Evolutionary conservation across 2,329 filamentous ascomycete species (phyloP).

Genomic region (Metarhizium anisopliae): DNA sequence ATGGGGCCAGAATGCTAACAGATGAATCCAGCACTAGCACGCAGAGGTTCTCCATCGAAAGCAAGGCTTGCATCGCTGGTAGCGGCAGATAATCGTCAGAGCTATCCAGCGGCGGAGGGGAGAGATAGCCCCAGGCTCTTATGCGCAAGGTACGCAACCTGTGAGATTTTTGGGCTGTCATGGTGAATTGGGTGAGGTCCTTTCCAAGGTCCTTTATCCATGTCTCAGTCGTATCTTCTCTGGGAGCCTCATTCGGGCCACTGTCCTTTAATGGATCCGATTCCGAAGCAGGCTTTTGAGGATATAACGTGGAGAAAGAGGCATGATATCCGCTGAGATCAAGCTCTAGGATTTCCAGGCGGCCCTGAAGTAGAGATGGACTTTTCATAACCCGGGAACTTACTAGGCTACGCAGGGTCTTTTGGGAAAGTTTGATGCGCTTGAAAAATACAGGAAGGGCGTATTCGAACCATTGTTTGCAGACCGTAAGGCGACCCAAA

Average conservation of each 20-base stretch:
- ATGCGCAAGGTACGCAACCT: conserved; percentile 8
- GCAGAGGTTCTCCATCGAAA: conserved; percentile 10
- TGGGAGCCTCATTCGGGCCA: neutral
- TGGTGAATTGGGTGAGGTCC: conserved; percentile 10
- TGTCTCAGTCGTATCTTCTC: neutral
- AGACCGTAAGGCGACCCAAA: conserved; percentile 9
- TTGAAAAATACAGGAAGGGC: conserved; percentile 8
- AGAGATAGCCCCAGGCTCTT: neutral
- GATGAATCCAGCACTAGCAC: conserved; percentile 10
- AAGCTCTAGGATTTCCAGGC: conserved; percentile 8
- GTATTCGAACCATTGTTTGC: conserved; percentile 13
- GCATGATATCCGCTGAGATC: conserved; percentile 3
- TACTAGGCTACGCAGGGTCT: conserved; percentile 5
- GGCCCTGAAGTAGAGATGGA: conserved; percentile 1
- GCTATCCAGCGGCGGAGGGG: conserved; percentile 1
- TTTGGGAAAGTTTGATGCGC: conserved; percentile 3
- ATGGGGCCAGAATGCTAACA: conserved; percentile 1
- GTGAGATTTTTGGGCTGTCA: conserved; percentile 3
- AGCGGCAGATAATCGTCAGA: conserved; percentile 8
- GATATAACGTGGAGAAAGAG: neutral
- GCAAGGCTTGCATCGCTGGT: conserved; percentile 8
- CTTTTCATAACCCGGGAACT: neutral
- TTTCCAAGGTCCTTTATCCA: conserved; percentile 6
- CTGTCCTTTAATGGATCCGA: too few relatives aligned
- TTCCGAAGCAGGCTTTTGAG: too few relatives aligned